phyloP scores from a whole-genome alignment of 495 filamentous ascomycete genomes.

The Penicillium crystallinum region DNA sequence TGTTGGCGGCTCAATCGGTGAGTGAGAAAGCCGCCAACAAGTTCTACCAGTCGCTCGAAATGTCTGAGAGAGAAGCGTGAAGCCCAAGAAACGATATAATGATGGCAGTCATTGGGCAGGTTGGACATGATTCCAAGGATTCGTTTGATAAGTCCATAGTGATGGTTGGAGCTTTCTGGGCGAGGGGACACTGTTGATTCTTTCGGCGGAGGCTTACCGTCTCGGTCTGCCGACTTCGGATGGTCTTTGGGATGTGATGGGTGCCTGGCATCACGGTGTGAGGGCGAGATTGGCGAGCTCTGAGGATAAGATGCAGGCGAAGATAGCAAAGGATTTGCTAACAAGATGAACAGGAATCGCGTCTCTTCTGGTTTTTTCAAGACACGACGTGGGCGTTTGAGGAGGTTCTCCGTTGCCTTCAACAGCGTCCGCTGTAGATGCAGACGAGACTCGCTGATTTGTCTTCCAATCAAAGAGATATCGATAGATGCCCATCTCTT shows the following conservation, averaged over 20 bases:
- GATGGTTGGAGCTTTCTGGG: constrained; percentile 45
- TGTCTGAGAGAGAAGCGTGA: constrained; percentile 62
- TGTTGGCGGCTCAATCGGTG: constrained; percentile 73
- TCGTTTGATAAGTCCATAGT: constrained; percentile 83
- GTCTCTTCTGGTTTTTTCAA: constrained; percentile 65
- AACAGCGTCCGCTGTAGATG: constrained; percentile 66
- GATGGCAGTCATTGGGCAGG: constrained; percentile 69
- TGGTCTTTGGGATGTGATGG: constrained; percentile 26
- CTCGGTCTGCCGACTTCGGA: constrained; percentile 14
- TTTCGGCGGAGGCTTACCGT: constrained; percentile 19
- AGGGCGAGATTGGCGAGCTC: background rate
- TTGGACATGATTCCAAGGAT: constrained; percentile 78
- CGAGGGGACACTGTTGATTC: constrained; percentile 12
- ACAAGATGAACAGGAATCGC: constrained; percentile 76
- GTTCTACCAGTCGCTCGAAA: constrained; percentile 68
- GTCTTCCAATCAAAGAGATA: constrained; percentile 48
- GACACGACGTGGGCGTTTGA: constrained; percentile 77
- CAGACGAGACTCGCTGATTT: constrained; percentile 60
- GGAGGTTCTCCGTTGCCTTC: constrained; percentile 74
- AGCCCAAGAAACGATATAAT: constrained; percentile 81
- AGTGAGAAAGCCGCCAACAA: constrained; percentile 75
- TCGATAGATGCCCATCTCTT: constrained; percentile 32
- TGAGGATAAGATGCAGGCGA: constrained; percentile 13
- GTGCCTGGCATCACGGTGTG: constrained; percentile 22
- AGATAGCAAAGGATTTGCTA: constrained; percentile 76